Conservation (phyloP, 768 basidiomycete species). For the Lactarius akahatsu region DNA sequence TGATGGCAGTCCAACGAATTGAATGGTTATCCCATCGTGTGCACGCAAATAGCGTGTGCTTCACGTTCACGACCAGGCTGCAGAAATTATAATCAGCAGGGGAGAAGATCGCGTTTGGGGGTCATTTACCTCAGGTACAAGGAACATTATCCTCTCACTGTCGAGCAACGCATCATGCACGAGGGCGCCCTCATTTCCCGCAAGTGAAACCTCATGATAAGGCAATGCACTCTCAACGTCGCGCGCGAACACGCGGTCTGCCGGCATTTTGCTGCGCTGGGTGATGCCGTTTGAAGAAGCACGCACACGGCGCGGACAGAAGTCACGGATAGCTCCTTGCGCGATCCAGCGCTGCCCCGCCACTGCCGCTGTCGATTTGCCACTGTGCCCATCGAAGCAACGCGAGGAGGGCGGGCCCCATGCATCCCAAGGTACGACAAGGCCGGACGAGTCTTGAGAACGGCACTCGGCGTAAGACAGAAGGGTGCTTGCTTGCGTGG, state of each 20-base stretch:
- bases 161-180: constrained; percentile 12
- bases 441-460: neutral
- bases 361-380: neutral
- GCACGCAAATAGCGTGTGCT: neutral
- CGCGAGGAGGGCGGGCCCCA: constrained; percentile 12
- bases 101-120: neutral
- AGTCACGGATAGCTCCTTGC: constrained; percentile 5
- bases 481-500: constrained; percentile 7
- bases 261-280: neutral
- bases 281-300: neutral
- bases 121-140: neutral
- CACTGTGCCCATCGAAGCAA: neutral
- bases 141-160: neutral
- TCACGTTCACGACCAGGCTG: neutral
- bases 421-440: neutral
- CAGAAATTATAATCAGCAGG: neutral
- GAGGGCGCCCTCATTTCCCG: neutral
- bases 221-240: constrained; percentile 6
- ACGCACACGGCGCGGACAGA: constrained; percentile 10
- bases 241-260: neutral
- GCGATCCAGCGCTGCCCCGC: constrained; percentile 5
- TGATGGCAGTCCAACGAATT: neutral
- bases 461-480: constrained; percentile 1
- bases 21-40: neutral
- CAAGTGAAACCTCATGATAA: constrained; percentile 2